Conservation (phyloP, 345 rosid genomes). For the Firmiana major region DNA sequence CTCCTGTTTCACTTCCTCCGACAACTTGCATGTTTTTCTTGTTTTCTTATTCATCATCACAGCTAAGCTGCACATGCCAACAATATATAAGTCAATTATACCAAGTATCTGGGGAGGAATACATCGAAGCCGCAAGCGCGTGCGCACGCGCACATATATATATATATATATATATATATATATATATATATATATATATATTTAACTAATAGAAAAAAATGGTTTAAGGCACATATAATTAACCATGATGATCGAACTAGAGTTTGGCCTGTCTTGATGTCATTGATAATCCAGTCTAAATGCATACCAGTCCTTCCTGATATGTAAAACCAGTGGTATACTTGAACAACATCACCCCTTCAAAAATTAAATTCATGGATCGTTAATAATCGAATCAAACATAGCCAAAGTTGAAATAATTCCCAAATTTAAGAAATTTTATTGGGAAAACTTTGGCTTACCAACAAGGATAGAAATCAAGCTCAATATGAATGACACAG, state of each 20-base stretch:
- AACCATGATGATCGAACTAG: constrained; percentile 8
- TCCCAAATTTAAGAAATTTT: background rate
- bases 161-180: too few relatives aligned
- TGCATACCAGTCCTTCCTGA: background rate
- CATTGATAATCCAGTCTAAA: background rate
- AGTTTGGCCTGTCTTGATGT: constrained; percentile 4
- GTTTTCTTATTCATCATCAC: constrained; percentile 3
- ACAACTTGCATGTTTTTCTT: background rate
- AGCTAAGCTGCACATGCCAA: background rate
- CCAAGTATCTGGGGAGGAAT: too few relatives aligned
- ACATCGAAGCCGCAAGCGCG: too few relatives aligned
- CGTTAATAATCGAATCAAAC: too few relatives aligned
- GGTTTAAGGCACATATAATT: background rate
- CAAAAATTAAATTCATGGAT: too few relatives aligned
- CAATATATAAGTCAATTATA: background rate
- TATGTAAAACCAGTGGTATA: background rate
- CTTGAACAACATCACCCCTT: constrained; percentile 2
- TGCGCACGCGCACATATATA: too few relatives aligned
- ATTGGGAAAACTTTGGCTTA: background rate
- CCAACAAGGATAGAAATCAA: constrained; percentile 1
- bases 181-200: too few relatives aligned
- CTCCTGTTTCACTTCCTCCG: constrained; percentile 4
- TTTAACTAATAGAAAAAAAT: background rate
- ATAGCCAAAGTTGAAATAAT: too few relatives aligned
- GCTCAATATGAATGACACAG: background rate